phyloP scores from a whole-genome alignment of 2,329 filamentous ascomycete species.

The Hypoxylon sp. region DNA sequence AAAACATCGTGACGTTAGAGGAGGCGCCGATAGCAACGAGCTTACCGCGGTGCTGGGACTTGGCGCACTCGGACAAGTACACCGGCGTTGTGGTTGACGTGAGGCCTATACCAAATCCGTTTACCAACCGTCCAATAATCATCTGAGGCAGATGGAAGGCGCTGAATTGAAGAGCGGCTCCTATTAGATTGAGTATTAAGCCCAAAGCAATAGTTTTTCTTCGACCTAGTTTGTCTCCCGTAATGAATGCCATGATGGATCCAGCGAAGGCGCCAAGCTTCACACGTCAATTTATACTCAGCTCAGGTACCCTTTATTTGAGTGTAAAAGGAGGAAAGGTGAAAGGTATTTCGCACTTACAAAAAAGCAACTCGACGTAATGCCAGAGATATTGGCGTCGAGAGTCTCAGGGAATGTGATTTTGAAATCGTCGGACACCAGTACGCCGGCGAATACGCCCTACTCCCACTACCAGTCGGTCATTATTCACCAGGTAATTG shows the following conservation, averaged over 20 bases:
- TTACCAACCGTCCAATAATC: conserved; percentile 47
- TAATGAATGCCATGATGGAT: conserved; percentile 71
- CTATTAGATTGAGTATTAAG: conserved; percentile 71
- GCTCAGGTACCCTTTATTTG: not conserved
- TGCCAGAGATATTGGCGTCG: conserved; percentile 58
- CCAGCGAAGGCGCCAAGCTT: conserved; percentile 75
- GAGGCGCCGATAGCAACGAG: conserved; percentile 49
- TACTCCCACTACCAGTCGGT: conserved; percentile 36
- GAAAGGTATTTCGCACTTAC: conserved; percentile 46
- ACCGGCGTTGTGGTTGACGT: conserved; percentile 51
- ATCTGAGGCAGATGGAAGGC: conserved; percentile 48
- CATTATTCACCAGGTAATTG: not conserved
- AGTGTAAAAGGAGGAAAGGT: not conserved
- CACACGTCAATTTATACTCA: not conserved
- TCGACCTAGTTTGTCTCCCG: conserved; percentile 74
- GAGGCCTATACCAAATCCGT: conserved; percentile 50
- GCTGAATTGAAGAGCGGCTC: conserved; percentile 68
- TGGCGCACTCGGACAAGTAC: conserved; percentile 48
- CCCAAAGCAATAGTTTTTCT: conserved; percentile 74
- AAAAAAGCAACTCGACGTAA: conserved; percentile 59
- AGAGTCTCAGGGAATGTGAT: conserved; percentile 54
- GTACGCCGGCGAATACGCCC: conserved; percentile 59
- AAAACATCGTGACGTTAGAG: conserved; percentile 55
- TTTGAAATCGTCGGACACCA: conserved; percentile 57
- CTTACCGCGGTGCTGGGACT: conserved; percentile 46